Evolutionary conservation across 2,329 filamentous ascomycete genomes (phyloP), one percentile per base, ranked within the genome.

Genomic region (Aspergillus neoniger): DNA sequence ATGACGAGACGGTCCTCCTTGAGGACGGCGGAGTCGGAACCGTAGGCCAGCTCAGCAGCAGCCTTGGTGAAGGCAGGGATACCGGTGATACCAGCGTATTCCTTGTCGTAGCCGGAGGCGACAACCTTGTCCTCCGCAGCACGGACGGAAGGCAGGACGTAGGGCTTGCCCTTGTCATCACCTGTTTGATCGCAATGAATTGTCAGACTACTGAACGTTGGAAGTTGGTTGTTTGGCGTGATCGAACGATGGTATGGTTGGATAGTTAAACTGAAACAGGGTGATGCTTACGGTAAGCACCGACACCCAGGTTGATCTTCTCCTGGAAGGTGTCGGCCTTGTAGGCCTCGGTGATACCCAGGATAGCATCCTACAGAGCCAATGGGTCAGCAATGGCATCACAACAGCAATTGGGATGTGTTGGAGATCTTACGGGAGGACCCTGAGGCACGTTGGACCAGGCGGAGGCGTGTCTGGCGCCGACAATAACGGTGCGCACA

Each of bases 271-370:
- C 30, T 32, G 30, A 15, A 44, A 55, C 32, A 8, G 65, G 41
- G 32, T 8, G 32, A 17, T 63, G 47, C 78, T 70, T 75, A 82
- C 95, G 92, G 87, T 99, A 99, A 75, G 95, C 95, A 74, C 95
- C 95, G 69, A 98, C 95, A 82, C 93, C 95, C 64, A 99, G 84
- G 84, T 98, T 98, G 85, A 99, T 98, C 88, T 98, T 99, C 83
- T 96, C 88, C 65, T 87, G 83, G 80, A 96, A 94, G 73, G 84
- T 86, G 79, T 99, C 95, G 80, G 93, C 93, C 86, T 98, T 99
- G 90, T 95, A 99, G 63, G 95, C 95, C 83, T 99, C 95, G 65
- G 95, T 98, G 81, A 99, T 81, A 73, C 81, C 81, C 63, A 82
- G 74, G 67, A 82, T 82, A 30, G 80, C 80, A 70, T 78, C 76